Evolutionary conservation across 1,139 yeast species (phyloP), one percentile per base, ranked within the genome.

Genomic region (Saccharomycopsis crataegensis): DNA sequence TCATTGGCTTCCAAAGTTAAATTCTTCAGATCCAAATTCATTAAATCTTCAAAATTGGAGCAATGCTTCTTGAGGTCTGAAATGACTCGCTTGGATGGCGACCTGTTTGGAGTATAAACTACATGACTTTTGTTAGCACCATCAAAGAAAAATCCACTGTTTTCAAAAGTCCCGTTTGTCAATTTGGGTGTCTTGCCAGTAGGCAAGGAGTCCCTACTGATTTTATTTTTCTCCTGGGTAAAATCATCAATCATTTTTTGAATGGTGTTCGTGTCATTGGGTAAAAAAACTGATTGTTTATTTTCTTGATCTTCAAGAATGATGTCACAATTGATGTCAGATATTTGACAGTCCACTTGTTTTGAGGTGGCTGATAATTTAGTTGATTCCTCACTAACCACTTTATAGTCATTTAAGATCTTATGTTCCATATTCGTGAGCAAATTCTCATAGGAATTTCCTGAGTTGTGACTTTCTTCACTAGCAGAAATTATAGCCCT

Each of bases 111-210:
- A 37, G 53, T 36, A 17, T 43, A 42, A 37, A 38, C 41, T 34
- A 40, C 37, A 33, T 9, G n/a, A 14, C 28, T 46, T 8, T 38
- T 38, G 12, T 11, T 16, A n/a, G 16, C 9, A 36, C 47, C 34
- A 16, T 12, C 16, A 11, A 12, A 11, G n/a, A 36, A 36, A 11
- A 43, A 17, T 22, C n/a, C 11, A 9, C 6, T 43, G n/a, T 3
- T 22, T 12, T 34, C 12, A 17, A 17, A 16, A 16, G 7, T 34
- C 22, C 6, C 28, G 5, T 40, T 31, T n/a, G 14, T n/a, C 34
- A 34, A 17, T 9, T 28, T 43, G 11, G 67, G 67, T 1, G 67
- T 64, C 34, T 63, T 64, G 1, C 67, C 67, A 0, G 65, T 62
- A 5, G 67, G 64, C 11, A 64, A 40, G 2, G 61, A 49, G 9